Base-by-base conservation (phyloP, 2,329 filamentous ascomycete genomes). In the Bipolaris bicolor region DNA sequence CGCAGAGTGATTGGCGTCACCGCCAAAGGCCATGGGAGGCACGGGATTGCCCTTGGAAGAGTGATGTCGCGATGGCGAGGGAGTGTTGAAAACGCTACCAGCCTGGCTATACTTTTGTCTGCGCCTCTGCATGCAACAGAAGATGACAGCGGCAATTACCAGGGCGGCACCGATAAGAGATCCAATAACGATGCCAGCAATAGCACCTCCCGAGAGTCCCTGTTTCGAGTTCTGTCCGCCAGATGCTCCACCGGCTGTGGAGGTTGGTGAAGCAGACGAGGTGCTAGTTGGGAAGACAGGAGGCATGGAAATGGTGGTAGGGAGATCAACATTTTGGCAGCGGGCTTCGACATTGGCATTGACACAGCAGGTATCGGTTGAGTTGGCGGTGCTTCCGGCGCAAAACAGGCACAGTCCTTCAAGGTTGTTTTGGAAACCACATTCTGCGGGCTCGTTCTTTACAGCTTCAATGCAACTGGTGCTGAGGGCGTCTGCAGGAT, bases 291-390 rank as follows among this genome's bases (percentile, higher is more conserved):
- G 80, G 55, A 86, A 83, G 5, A 88, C 77, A 4, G 83, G 82
- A n/a, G 81, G 79, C 63, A 88, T 78, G 3, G 84, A 82, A 15
- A 82, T 80, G 46, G 92, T 89, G 1, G 86, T 86, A 0, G 95
- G 95, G 6, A 99, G 81, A 24, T 84, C 81, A n/a, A 99, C 90
- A 49, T 86, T 85, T 48, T 85, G 79, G 75, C 95, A 99, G 62
- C 88, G 85, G 24, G 80, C 79, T 57, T 91, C 85, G n/a, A 89
- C 88, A 60, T 92, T 83, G 5, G 93, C 88, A 68, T 87, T 92
- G 70, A 92, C 89, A 77, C 95, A 99, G 81, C 95, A 99, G 3
- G 93, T 96, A 75, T 98, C 94, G 49, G 94, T 98, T 9, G 92
- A 90, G 77, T 98, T 98, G 61, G 88, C 86, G 26, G 93, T 92